Base-by-base conservation (phyloP, 345 rosid species). In the Fremontodendron californicum region DNA sequence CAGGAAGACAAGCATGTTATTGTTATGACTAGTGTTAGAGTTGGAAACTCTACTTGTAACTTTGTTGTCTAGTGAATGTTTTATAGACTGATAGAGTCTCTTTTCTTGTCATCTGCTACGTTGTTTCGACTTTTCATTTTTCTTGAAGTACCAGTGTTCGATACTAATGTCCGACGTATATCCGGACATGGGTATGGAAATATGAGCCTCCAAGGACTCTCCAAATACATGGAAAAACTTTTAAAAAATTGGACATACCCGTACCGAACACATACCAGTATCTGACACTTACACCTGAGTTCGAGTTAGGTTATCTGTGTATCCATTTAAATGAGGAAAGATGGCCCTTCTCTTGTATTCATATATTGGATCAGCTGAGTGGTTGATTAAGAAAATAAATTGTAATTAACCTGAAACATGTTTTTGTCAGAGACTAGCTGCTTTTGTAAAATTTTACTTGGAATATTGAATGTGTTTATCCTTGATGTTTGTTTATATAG, bases 91-190 rank as follows among this genome's bases (percentile, higher is more conserved):
- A 46, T 45, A 6, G 54, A 4, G 37, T 25, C 21, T 42, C 33
- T 68, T 68, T 68, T 45, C 37, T 68, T 68, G 16, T 65, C 48
- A 65, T 19, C n/a, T n/a, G n/a, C n/a, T n/a, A n/a, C n/a, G n/a
- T n/a, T n/a, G n/a, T n/a, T n/a, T n/a, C n/a, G n/a, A n/a, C n/a
- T n/a, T n/a, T n/a, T n/a, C n/a, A n/a, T n/a, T n/a, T n/a, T n/a
- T n/a, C n/a, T n/a, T n/a, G n/a, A n/a, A n/a, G n/a, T n/a, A n/a
- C n/a, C n/a, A n/a, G n/a, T n/a, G n/a, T n/a, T n/a, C n/a, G n/a
- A n/a, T n/a, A n/a, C n/a, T n/a, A n/a, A n/a, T n/a, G n/a, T n/a
- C n/a, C n/a, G n/a, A n/a, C n/a, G n/a, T n/a, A n/a, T n/a, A n/a
- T n/a, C n/a, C n/a, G n/a, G n/a, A n/a, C n/a, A n/a, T n/a, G n/a